Evolutionary conservation across 768 basidiomycete species (phyloP), one percentile per base, ranked within the genome.

Genomic region (Boletus reticulatus): DNA sequence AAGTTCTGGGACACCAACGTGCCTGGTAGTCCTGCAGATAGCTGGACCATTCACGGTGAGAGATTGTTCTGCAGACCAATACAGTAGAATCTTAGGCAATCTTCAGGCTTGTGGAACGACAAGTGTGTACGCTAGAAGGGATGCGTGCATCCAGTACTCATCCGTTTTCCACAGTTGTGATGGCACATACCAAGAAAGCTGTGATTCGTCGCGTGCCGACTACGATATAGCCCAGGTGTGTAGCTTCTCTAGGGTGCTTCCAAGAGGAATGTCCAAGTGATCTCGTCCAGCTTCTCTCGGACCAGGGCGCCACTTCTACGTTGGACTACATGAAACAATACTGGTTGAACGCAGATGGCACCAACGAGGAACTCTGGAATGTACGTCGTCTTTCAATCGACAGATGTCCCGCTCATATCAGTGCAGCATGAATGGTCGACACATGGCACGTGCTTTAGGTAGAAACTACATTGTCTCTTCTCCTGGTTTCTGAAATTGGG

Each of bases 1-100:
- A 67, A 87, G 83, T 87, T 89, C 71, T 90, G 88, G 87, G 87
- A 89, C 58, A 85, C 83, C 3, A 62, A 82, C 45, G 82, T 85
- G 0, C 67, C 79, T 4, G 83, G 81, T 19, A 87, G 88, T 11
- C 88, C 88, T 6, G 67, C 66, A 11, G 61, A 86, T 62, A 84
- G 83, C 62, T 90, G 88, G 87, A 90, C 87, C 2, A 84, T 89
- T 55, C 88, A 88, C 51, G 86, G 88, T 84, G 55, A 45, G 78
- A 61, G n/a, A n/a, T 16, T 31, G 13, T 29, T 38, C 34, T 27
- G n/a, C 48, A 27, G 34, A 22, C 22, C 32, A n/a, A 42, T 41
- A 20, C 7, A 5, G 31, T 22, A 39, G 4, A 46, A 11, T 48
- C 47, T 62, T 27, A 62, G 38, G 61, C 38, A 29, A 19, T 31